These are phyloP conservation scores for Mycena citricolor DNA, from an alignment of 1,284 basidiomycete genomes.

Conservation along the genomic window DNA sequence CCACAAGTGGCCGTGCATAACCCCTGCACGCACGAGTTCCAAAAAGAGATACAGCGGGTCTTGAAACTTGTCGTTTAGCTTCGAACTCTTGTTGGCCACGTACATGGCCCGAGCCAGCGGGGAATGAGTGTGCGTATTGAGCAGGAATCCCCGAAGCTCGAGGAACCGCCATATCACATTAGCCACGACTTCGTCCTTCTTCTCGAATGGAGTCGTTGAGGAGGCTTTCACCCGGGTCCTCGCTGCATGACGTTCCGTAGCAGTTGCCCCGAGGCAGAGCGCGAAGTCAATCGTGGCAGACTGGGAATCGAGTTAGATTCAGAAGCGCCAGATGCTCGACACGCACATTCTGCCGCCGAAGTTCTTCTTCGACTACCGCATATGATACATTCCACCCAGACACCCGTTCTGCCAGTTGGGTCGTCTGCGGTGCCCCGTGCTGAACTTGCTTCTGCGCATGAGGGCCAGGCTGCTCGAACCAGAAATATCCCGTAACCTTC, in stretches of 20 bases:
- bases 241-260: constrained; percentile 71
- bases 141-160: constrained; percentile 91
- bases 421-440: constrained; percentile 78
- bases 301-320: constrained; percentile 37
- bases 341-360: constrained; percentile 93
- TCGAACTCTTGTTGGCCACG: constrained; percentile 71
- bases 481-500: constrained; percentile 71
- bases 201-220: constrained; percentile 67
- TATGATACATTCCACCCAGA: constrained; percentile 92
- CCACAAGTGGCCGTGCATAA: constrained; percentile 93
- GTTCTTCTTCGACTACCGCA: constrained; percentile 87
- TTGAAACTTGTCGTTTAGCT: constrained; percentile 97
- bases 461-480: constrained; percentile 66
- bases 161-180: constrained; percentile 99
- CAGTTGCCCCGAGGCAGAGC: constrained; percentile 90
- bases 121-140: constrained; percentile 88
- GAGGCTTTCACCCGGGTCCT: constrained; percentile 68
- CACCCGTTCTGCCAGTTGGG: constrained; percentile 82
- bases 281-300: constrained; percentile 97
- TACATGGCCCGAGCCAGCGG: constrained; percentile 90
- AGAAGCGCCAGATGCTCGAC: constrained; percentile 1
- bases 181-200: constrained; percentile 98
- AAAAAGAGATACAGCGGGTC: constrained; percentile 92
- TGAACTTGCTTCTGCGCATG: constrained; percentile 59
- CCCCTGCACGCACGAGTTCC: constrained; percentile 90